Base-by-base conservation (phyloP, 345 rosid species). In the Populus tremula region DNA sequence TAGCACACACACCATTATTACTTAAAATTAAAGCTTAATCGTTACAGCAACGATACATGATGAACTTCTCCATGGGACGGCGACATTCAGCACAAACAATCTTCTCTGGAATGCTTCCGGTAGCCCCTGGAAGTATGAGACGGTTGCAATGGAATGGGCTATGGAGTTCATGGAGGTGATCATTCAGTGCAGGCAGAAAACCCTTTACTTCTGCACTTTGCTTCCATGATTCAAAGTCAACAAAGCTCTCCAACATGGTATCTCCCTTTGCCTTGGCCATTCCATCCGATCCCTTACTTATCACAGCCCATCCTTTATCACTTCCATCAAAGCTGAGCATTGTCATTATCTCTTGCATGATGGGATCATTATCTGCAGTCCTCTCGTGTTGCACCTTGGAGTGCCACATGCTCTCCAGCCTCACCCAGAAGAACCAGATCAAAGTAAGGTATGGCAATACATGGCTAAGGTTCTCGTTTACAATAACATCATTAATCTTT, bases 341-440 rank as follows among this genome's bases (percentile, higher is more conserved):
- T 2, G 81, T 80, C 72, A 80, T 74, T 21, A 91, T 78, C 81
- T 89, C 92, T 18, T 78, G 82, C 92, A 86, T 86, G 16, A 91
- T 87, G 1, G 50, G 70, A 73, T 91, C 94, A 18, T 80, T 78
- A 59, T 88, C 85, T 1, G 79, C 83, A 17, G 73, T 78, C 72
- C 33, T 82, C 39, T 85, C 84, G 1, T 78, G 86, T 11, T 86
- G 83, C 29, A 78, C 68, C 70, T 84, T 87, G 13, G 92, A 89
- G 78, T 88, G 85, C 94, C 94, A 90, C 97, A 90, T 92, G 90
- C 91, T 88, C 76, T 90, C 90, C 1, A 92, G 79, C 73, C 91
- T 71, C 21, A 80, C 78, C 91, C 92, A 90, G 78, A 90, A 92
- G 87, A 70, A 87, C 94, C 91, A 89, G 9, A 88, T 77, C 63